A percentile compares a stretch with the other conserved stretches of the same genome.
These are phyloP conservation scores for Galeopsis tetrahit DNA, from an alignment of 257 asterid species.

Conservation along the genomic window DNA sequence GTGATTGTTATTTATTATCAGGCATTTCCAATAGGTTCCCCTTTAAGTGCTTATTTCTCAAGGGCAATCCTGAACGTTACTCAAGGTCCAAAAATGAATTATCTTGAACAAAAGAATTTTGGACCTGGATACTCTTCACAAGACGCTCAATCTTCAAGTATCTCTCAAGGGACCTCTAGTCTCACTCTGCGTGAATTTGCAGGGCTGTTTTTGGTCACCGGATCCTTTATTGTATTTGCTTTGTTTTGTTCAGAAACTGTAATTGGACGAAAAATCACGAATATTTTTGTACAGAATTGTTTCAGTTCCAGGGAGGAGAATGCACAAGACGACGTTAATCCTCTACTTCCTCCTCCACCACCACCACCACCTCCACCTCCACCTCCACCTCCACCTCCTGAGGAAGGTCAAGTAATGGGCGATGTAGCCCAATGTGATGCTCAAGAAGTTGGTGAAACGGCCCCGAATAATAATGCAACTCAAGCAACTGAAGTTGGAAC, in stretches of 20 bases:
- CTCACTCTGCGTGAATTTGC: constrained; percentile 44
- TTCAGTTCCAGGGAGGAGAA: no score
- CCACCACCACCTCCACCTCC: no score
- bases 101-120: constrained; percentile 40
- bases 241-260: constrained; percentile 44
- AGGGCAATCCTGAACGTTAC: constrained; percentile 55
- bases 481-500: no score
- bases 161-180: constrained; percentile 42
- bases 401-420: no score
- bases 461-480: no score
- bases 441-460: no score
- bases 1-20: neutral
- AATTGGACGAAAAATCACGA: constrained; percentile 35
- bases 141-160: constrained; percentile 33
- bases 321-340: no score
- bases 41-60: constrained; percentile 43
- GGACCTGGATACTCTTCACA: constrained; percentile 49
- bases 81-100: constrained; percentile 40
- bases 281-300: neutral
- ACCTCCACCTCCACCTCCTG: no score
- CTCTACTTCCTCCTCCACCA: no score
- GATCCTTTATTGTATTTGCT: constrained; percentile 36
- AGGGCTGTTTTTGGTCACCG: constrained; percentile 54
- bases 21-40: constrained; percentile 57
- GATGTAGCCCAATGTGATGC: no score